Conservation (phyloP, 2,329 filamentous ascomycete species). For the Aspergillus thermomutatus region DNA sequence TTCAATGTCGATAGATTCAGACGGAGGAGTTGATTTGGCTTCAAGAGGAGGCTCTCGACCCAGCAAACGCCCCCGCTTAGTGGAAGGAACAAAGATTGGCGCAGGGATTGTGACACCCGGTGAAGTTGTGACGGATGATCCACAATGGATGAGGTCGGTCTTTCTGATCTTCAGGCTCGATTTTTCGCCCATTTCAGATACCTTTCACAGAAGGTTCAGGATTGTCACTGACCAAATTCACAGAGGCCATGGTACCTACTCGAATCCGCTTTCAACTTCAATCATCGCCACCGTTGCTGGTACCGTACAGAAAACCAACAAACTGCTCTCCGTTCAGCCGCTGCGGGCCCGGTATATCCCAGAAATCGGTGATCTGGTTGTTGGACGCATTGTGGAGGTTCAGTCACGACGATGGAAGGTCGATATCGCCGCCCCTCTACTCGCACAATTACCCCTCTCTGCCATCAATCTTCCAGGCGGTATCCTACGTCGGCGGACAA, state of each 20-base stretch:
- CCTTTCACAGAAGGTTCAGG: conserved; percentile 28
- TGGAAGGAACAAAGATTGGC: conserved; percentile 22
- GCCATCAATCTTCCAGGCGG: conserved; percentile 94
- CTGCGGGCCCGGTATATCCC: conserved; percentile 90
- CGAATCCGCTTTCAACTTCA: conserved; percentile 56
- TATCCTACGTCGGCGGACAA: conserved; percentile 84
- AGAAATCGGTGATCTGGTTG: conserved; percentile 92
- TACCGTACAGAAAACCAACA: conserved; percentile 90
- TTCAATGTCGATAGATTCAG: conserved; percentile 47
- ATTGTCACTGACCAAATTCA: conserved; percentile 1
- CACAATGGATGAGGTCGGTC: conserved; percentile 81
- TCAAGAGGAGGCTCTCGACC: conserved; percentile 29
- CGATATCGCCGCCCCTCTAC: conserved; percentile 82
- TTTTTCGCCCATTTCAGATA: not conserved
- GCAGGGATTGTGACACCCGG: conserved; percentile 77
- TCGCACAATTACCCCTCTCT: conserved; percentile 79
- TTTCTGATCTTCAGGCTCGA: not conserved
- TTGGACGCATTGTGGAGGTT: conserved; percentile 93
- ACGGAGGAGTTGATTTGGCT: conserved; percentile 37
- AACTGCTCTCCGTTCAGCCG: conserved; percentile 86
- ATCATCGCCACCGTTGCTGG: conserved; percentile 91
- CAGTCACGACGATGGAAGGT: conserved; percentile 91
- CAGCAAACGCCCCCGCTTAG: conserved; percentile 36
- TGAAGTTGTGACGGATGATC: conserved; percentile 79
- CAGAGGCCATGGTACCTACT: conserved; percentile 90